phyloP scores from a whole-genome alignment of 768 basidiomycete species.

The Amanita fuliginea region DNA sequence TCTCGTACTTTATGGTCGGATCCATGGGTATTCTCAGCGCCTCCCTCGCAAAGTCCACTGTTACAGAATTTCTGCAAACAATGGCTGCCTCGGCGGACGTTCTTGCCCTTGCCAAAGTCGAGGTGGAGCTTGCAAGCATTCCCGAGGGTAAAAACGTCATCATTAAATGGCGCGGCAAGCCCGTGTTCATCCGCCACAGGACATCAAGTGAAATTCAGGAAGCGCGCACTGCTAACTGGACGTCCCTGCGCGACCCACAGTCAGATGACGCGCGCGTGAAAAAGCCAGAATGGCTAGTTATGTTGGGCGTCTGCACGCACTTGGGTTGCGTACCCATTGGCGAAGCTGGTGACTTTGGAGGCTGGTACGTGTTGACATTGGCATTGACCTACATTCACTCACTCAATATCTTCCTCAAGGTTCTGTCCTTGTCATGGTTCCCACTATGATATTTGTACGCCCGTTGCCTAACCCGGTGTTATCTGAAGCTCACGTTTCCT shows the following conservation, averaged over 20 bases:
- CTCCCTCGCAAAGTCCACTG: conserved; percentile 86
- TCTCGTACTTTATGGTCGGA: conserved; percentile 88
- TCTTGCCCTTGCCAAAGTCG: conserved; percentile 94
- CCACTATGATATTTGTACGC: conserved; percentile 90
- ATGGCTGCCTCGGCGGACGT: conserved; percentile 98
- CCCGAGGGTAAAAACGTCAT: conserved; percentile 97
- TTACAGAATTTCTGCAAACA: conserved; percentile 89
- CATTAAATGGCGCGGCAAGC: conserved; percentile 99
- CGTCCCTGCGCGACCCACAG: conserved; percentile 85
- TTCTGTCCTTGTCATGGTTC: conserved; percentile 99
- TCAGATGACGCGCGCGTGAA: conserved; percentile 80
- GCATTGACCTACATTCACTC: not conserved
- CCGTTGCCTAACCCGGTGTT: conserved; percentile 1
- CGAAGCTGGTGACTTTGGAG: conserved; percentile 93
- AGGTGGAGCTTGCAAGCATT: conserved; percentile 81
- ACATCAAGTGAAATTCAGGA: conserved; percentile 88
- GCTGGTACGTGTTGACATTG: conserved; percentile 57
- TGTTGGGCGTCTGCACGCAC: conserved; percentile 93
- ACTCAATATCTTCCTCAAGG: conserved; percentile 22
- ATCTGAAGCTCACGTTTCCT: conserved; percentile 8
- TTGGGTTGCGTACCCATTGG: conserved; percentile 98
- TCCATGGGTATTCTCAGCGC: conserved; percentile 90
- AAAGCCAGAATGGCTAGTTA: conserved; percentile 94
- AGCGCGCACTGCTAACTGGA: conserved; percentile 78
- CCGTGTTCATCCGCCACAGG: conserved; percentile 97